Percentiles rank a stretch among this genome's conserved stretches.
These are phyloP conservation scores for Penicillium decumbens DNA, from an alignment of 2,329 filamentous ascomycete species.

Conservation along the genomic window DNA sequence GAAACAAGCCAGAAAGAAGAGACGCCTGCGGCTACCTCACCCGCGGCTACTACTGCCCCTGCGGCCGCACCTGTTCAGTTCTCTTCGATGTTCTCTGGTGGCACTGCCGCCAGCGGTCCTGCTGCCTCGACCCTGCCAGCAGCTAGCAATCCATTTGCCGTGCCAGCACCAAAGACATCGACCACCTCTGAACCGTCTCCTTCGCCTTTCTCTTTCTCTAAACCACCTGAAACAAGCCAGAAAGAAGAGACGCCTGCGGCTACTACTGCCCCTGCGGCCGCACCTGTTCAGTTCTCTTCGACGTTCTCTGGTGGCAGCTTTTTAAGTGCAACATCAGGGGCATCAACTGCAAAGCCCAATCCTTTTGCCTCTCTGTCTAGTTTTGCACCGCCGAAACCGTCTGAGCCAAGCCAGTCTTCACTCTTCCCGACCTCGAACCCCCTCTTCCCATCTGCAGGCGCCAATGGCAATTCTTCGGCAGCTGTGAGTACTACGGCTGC, in stretches of 20 bases:
- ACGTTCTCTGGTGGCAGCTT: neutral
- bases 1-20: neutral
- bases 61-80: neutral
- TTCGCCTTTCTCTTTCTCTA: conserved; percentile 5
- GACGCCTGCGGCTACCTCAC: no score
- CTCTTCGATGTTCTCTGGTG: neutral
- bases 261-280: neutral
- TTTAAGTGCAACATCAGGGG: neutral
- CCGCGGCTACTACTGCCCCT: neutral
- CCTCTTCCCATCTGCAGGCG: neutral
- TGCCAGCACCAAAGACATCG: neutral
- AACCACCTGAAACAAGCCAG: neutral
- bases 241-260: neutral
- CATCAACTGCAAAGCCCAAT: neutral
- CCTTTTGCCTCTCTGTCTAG: conserved; percentile 3
- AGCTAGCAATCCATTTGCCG: neutral
- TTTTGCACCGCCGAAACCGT: conserved; percentile 1
- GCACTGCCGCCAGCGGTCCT: neutral
- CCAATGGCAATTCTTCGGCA: neutral
- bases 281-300: neutral
- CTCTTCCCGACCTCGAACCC: neutral
- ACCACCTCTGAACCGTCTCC: neutral
- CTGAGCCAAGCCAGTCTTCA: neutral
- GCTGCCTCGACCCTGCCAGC: neutral
- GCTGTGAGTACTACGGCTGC: neutral